A percentile compares a stretch with the other conserved stretches of the same genome.
These are phyloP conservation scores for Yamadazyma atlantica DNA, from an alignment of 1,139 yeast genomes.

Conservation along the genomic window DNA sequence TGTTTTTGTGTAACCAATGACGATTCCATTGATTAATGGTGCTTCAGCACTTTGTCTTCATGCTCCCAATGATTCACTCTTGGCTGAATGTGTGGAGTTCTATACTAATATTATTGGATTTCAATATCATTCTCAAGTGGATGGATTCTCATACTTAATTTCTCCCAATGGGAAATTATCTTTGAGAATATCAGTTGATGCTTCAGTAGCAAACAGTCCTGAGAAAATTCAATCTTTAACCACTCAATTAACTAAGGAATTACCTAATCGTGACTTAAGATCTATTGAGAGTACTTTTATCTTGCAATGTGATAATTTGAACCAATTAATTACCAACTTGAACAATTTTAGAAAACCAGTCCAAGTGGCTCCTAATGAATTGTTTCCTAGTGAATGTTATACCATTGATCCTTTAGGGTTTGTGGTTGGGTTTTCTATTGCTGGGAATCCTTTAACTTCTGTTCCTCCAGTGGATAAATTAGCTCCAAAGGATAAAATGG, in stretches of 20 bases:
- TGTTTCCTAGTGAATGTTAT: conserved; percentile 67
- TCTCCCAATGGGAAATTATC: conserved; percentile 31
- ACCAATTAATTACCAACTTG: conserved; percentile 33
- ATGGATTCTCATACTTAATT: conserved; percentile 27
- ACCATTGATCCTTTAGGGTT: conserved; percentile 68
- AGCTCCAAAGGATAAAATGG: conserved; percentile 13
- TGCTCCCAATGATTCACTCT: conserved; percentile 39
- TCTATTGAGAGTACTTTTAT: conserved; percentile 43
- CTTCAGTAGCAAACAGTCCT: conserved; percentile 25
- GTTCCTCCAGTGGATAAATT: conserved; percentile 37
- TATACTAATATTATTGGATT: conserved; percentile 49
- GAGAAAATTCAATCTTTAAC: conserved; percentile 26
- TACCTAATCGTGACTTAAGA: conserved; percentile 49
- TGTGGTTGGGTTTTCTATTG: conserved; percentile 64
- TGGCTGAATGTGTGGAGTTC: conserved; percentile 41
- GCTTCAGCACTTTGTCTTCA: conserved; percentile 44
- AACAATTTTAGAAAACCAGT: conserved; percentile 24
- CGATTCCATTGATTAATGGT: conserved; percentile 50
- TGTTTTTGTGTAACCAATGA: conserved; percentile 14
- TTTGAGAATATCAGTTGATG: conserved; percentile 25
- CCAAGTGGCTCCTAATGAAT: conserved; percentile 58
- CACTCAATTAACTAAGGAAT: conserved; percentile 23
- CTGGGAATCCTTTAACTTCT: conserved; percentile 56
- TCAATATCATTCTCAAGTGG: conserved; percentile 25
- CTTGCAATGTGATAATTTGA: conserved; percentile 35